Base-by-base conservation (phyloP, 768 basidiomycete species). In the Termitomyces eurrhizus region DNA sequence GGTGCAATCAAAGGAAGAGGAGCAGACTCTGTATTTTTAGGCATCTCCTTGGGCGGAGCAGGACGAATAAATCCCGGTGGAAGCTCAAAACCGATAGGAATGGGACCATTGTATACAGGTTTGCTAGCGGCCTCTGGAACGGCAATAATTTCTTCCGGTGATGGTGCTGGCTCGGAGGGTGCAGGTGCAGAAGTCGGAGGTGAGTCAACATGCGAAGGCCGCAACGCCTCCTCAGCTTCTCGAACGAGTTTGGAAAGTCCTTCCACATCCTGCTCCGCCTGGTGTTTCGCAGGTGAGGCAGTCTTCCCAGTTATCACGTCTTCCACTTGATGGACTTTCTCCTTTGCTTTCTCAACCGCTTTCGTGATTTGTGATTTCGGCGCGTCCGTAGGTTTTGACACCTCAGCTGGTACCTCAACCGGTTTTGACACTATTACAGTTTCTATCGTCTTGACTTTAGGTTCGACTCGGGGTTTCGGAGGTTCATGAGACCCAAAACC, bases 61-160 rank as follows among this genome's bases (percentile, higher is more conserved):
- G 90, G 86, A 42, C 86, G 81, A 58, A 81, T 78, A 72, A 86
- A 98, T 21, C 96, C 96, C 26, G 93, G 93, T 37, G 96, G 95
- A 11, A 90, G 93, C 72, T 98, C 95, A 71, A 92, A 93, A 13
- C 95, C 96, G 54, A 99, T 74, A n/a, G 96, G 97, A 26, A 98
- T 79, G 7, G 89, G 88, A 18, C 75, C 81, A 49, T 76, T 73
- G 69, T 96, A 96, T 21, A 89, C 76, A 49, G 76, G 75, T 33
- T 75, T 74, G n/a, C 61, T 64, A 9, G 58, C 57, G 35, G 64
- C 59, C 59, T 67, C 60, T 26, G 61, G 45, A 57, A 66, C 60
- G 29, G 60, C 45, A 46, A 46, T 62, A 33, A 62, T 62, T 62
- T 54, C 62, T 48, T 35, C 42, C 4, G 48, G 52, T 35, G 41